phyloP scores from a whole-genome alignment of 495 filamentous ascomycete genomes.

The Apiosordaria backusii region DNA sequence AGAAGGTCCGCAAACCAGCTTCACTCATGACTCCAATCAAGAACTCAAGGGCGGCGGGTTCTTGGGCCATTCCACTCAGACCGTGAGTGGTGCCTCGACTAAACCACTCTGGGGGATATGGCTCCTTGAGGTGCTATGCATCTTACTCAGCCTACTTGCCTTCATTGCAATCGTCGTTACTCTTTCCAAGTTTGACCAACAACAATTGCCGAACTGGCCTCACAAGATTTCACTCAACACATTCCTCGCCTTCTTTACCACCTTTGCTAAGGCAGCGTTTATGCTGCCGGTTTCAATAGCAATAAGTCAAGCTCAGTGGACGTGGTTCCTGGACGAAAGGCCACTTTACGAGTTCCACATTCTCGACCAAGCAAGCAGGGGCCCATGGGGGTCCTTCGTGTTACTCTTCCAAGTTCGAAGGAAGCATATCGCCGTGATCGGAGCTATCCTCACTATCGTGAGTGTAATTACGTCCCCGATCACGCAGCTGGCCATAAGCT shows the following conservation, averaged over 20 bases:
- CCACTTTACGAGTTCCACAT: slow-evolving; percentile 41
- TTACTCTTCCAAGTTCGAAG: not conserved
- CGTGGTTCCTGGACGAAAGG: slow-evolving; percentile 37
- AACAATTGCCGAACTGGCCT: slow-evolving; percentile 35
- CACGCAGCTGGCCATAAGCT: slow-evolving; percentile 12
- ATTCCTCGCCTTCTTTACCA: slow-evolving; percentile 40
- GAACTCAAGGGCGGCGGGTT: no score
- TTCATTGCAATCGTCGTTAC: slow-evolving; percentile 28
- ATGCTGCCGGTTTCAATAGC: slow-evolving; percentile 33
- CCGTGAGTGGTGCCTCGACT: no score
- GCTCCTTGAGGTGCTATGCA: not conserved
- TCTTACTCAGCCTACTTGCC: not conserved
- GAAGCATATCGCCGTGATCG: slow-evolving; percentile 12
- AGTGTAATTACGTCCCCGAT: slow-evolving; percentile 7
- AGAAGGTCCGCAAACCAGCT: no score
- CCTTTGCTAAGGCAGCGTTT: slow-evolving; percentile 38
- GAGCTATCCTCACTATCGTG: slow-evolving; percentile 6
- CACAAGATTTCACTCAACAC: slow-evolving; percentile 38
- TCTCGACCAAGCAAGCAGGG: slow-evolving; percentile 41
- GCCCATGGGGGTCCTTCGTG: slow-evolving; percentile 16
- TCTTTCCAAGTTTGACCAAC: slow-evolving; percentile 33
- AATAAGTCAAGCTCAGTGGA: slow-evolving; percentile 45
- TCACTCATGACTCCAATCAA: no score
- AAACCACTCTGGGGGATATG: slow-evolving; percentile 2
- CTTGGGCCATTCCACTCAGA: no score